Evolutionary conservation across 208 protist species (phyloP), one percentile per base, ranked within the genome.

Genomic region (Strigomonas oncopelti): DNA sequence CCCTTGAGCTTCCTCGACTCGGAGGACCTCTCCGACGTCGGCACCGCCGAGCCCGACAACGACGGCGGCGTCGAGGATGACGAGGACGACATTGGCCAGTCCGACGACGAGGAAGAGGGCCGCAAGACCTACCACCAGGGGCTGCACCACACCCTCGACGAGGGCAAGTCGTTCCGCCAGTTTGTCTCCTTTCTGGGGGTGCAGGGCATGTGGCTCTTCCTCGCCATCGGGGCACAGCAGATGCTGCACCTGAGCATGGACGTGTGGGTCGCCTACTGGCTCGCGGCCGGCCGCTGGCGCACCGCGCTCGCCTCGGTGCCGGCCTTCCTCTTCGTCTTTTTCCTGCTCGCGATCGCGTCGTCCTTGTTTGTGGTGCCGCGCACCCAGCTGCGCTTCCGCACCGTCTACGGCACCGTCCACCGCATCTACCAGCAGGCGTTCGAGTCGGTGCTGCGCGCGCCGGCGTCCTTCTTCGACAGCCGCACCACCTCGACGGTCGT

Each of bases 381-480:
- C 29, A 76, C 75, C 5, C 69, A 75, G 36, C 20, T 81, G 46
- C 75, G 77, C 42, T 68, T 75, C 18, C 60, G 71, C 22, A 67
- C 74, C 27, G 71, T 86, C 45, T 69, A 78, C 32, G 79, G 68
- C 32, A 78, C 78, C 31, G 78, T 87, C 38, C 69, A 78, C 59
- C 67, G 69, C 16, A 60, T 87, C 20, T 80, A 83, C 62, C 70
- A 78, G 42, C 70, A 70, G 52, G 78, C 81, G 14, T 69, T 86
- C 14, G 68, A 78, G 59, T 75, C 73, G 54, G 67, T 90, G 51
- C 75, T 81, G 55, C 60, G 74, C 45, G 69, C 79, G 0, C 78
- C 85, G 5, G 79, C 74, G 42, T 75, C 79, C 24, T 84, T 84
- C 61, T 84, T 87, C 71, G 76, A 87, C 60, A 70, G 69, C 22